phyloP scores from a whole-genome alignment of 2,329 filamentous ascomycete species.

The Phialocephala sp. region DNA sequence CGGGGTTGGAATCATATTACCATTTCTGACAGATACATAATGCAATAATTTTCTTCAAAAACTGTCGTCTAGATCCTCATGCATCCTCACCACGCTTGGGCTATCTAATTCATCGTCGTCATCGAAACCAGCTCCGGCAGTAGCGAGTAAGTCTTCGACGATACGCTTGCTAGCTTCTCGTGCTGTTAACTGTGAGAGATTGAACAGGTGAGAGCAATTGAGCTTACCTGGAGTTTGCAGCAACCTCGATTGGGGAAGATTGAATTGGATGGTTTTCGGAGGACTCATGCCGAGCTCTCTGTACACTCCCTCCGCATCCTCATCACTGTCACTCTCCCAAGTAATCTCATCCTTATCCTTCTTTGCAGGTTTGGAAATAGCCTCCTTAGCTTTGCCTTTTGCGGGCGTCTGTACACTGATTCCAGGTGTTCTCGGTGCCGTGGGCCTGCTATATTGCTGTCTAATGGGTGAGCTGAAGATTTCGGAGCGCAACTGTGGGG shows the following conservation, averaged over 20 bases:
- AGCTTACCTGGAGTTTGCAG: conserved; percentile 78
- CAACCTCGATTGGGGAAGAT: conserved; percentile 75
- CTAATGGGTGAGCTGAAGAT: conserved; percentile 80
- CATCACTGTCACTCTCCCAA: conserved; percentile 73
- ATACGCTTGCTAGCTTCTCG: conserved; percentile 82
- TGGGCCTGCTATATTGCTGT: conserved; percentile 38
- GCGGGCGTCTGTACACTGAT: conserved; percentile 84
- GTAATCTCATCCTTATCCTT: conserved; percentile 58
- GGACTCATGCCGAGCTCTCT: conserved; percentile 76
- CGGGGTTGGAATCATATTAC: neutral
- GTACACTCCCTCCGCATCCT: conserved; percentile 64
- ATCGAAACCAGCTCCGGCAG: conserved; percentile 74
- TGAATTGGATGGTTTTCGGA: conserved; percentile 91
- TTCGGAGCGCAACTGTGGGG: conserved; percentile 83
- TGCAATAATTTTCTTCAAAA: conserved; percentile 41
- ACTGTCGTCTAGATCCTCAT: conserved; percentile 65
- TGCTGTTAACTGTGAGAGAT: conserved; percentile 51
- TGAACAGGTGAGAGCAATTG: neutral
- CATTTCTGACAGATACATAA: neutral
- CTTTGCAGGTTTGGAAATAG: conserved; percentile 47
- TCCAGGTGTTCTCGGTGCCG: conserved; percentile 73
- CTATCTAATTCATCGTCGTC: conserved; percentile 56
- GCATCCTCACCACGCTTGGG: conserved; percentile 70
- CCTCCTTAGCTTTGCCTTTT: conserved; percentile 53
- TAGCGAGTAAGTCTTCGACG: conserved; percentile 78